Evolutionary conservation across 1,284 basidiomycete species (phyloP).

Genomic region (Malassezia restricta): DNA sequence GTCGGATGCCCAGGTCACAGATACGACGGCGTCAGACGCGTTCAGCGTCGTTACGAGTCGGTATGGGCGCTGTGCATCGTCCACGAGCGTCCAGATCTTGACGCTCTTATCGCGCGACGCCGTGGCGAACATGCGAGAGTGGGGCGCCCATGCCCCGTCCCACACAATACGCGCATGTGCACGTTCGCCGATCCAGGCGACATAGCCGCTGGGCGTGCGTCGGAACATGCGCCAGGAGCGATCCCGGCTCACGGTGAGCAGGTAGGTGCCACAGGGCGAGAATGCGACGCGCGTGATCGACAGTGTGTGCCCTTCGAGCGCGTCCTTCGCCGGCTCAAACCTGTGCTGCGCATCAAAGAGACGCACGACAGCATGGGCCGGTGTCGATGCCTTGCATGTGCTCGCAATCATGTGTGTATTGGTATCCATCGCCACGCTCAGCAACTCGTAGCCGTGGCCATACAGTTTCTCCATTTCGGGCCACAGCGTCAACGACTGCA

Average conservation of each 20-base stretch:
- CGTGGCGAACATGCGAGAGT: slow-evolving; percentile 65
- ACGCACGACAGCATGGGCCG: slow-evolving; percentile 79
- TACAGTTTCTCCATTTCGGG: slow-evolving; percentile 93
- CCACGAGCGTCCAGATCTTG: slow-evolving; percentile 23
- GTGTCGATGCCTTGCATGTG: slow-evolving; percentile 72
- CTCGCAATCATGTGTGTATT: slow-evolving; percentile 61
- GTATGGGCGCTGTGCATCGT: slow-evolving; percentile 15
- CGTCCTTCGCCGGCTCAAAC: slow-evolving; percentile 52
- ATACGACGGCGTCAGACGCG: slow-evolving; percentile 23
- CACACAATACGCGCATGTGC: slow-evolving; percentile 86
- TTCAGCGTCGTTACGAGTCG: slow-evolving; percentile 17
- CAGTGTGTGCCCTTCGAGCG: slow-evolving; percentile 69
- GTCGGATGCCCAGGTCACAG: slow-evolving; percentile 21
- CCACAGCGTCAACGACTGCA: slow-evolving; percentile 80
- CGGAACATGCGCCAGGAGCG: slow-evolving; percentile 80
- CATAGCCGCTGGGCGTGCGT: slow-evolving; percentile 19
- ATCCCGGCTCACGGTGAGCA: slow-evolving; percentile 80
- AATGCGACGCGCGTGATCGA: slow-evolving; percentile 84
- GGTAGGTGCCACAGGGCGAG: slow-evolving; percentile 63
- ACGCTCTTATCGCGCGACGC: slow-evolving; percentile 93
- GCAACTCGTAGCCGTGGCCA: slow-evolving; percentile 89
- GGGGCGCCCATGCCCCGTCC: slow-evolving; percentile 73
- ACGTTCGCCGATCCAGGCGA: slow-evolving; percentile 52
- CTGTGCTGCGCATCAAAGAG: slow-evolving; percentile 63
- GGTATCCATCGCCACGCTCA: slow-evolving; percentile 20